phyloP scores from a whole-genome alignment of 192 early-diverging fungal species.

The Backusella tuberculispora region DNA sequence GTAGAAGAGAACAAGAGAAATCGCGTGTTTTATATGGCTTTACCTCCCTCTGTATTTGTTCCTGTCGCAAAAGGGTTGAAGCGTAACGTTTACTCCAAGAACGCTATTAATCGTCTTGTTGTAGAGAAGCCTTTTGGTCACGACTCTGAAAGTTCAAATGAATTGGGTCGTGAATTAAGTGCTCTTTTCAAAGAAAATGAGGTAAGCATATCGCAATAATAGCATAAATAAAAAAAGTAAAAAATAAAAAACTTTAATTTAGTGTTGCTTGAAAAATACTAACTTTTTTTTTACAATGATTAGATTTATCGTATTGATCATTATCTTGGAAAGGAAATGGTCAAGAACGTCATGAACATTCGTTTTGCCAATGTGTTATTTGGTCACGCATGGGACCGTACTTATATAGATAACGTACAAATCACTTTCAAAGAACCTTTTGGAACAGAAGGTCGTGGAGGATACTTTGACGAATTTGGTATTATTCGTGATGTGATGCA shows the following conservation, averaged over 20 bases:
- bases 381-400: constrained; percentile 89
- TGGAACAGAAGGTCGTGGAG: constrained; percentile 96
- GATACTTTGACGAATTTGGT: constrained; percentile 99
- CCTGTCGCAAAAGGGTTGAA: constrained; percentile 78
- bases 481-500: constrained; percentile 98
- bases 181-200: constrained; percentile 87
- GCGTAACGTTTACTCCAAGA: constrained; percentile 65
- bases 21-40: constrained; percentile 93
- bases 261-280: not conserved
- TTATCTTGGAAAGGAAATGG: constrained; percentile 99
- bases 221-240: constrained; percentile 1
- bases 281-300: not conserved
- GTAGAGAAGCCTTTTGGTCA: constrained; percentile 99
- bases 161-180: constrained; percentile 73
- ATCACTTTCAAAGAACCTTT: constrained; percentile 98
- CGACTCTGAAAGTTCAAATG: constrained; percentile 82
- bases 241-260: not conserved
- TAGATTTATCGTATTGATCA: constrained; percentile 98
- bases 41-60: constrained; percentile 95
- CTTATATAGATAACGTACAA: constrained; percentile 90
- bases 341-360: constrained; percentile 94
- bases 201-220: constrained; percentile 44
- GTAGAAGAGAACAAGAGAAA: constrained; percentile 52
- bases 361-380: constrained; percentile 96
- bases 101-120: constrained; percentile 81